Conservation (phyloP, 495 filamentous ascomycete species). For the Hypoxylon intermedium region DNA sequence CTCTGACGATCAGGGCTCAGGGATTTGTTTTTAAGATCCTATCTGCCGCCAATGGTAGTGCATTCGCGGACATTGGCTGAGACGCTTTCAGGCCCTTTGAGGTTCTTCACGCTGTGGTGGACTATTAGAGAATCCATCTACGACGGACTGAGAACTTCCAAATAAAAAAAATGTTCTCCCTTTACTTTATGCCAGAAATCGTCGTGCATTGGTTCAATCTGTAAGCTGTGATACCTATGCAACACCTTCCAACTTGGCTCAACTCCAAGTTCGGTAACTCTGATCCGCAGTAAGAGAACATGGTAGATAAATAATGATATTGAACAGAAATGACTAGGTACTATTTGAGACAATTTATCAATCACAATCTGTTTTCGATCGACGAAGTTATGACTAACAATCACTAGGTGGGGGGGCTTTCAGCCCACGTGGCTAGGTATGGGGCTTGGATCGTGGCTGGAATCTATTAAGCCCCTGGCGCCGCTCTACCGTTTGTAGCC, state of each 20-base stretch:
- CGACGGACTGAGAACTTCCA: constrained; percentile 50
- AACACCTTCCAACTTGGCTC: no score
- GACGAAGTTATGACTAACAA: no score
- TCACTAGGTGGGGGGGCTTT: no score
- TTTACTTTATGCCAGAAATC: constrained; percentile 16
- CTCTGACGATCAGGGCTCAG: constrained; percentile 42
- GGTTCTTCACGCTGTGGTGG: constrained; percentile 46
- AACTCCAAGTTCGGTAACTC: no score
- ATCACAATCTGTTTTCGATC: no score
- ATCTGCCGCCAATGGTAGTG: constrained; percentile 44
- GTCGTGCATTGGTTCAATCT: constrained; percentile 9
- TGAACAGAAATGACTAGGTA: no score
- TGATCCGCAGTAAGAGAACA: no score
- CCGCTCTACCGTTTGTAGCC: background rate
- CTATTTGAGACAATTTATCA: no score
- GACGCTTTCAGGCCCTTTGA: constrained; percentile 43
- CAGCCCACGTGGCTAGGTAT: no score
- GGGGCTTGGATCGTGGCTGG: constrained; percentile 5
- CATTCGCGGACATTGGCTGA: constrained; percentile 45
- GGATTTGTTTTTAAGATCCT: constrained; percentile 41
- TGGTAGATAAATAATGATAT: no score
- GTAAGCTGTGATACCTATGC: background rate
- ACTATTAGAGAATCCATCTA: constrained; percentile 45
- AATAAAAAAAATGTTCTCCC: constrained; percentile 46
- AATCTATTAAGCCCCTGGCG: background rate